Evolutionary conservation across 2,329 filamentous ascomycete genomes (phyloP).

Genomic region (Periconia sp.): DNA sequence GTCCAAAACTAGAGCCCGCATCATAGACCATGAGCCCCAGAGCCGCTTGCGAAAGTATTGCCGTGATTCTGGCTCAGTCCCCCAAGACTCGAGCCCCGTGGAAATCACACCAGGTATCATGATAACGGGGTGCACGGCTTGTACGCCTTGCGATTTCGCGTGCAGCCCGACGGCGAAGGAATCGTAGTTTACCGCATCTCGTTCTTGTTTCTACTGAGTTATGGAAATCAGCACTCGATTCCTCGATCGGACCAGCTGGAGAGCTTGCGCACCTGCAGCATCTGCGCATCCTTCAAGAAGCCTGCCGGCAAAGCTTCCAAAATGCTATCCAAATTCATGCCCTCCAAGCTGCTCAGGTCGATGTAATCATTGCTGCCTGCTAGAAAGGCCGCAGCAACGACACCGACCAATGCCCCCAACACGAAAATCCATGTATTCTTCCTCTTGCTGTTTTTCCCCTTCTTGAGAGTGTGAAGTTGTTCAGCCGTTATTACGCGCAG

Average conservation of each 20-base stretch:
- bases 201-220: conserved; percentile 71
- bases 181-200: conserved; percentile 87
- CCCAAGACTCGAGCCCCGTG: conserved; percentile 95
- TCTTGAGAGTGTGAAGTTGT: conserved; percentile 53
- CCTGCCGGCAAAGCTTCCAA: conserved; percentile 86
- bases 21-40: conserved; percentile 99
- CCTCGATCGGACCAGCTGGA: neutral
- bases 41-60: conserved; percentile 92
- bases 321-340: conserved; percentile 78
- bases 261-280: conserved; percentile 70
- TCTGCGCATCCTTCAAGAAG: conserved; percentile 80
- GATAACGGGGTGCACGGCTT: conserved; percentile 83
- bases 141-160: conserved; percentile 76
- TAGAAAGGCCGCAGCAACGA: conserved; percentile 87
- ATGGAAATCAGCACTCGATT: conserved; percentile 23
- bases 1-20: conserved; percentile 89
- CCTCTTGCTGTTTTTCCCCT: conserved; percentile 58
- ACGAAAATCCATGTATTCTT: conserved; percentile 81
- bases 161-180: conserved; percentile 89
- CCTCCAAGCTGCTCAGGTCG: conserved; percentile 71
- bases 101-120: conserved; percentile 99
- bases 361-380: conserved; percentile 88
- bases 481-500: conserved; percentile 56
- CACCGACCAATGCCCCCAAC: conserved; percentile 85
- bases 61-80: conserved; percentile 79